These are phyloP conservation scores for Diophrys sp. DNA, from an alignment of 73 alveolate species.

Conservation along the genomic window DNA sequence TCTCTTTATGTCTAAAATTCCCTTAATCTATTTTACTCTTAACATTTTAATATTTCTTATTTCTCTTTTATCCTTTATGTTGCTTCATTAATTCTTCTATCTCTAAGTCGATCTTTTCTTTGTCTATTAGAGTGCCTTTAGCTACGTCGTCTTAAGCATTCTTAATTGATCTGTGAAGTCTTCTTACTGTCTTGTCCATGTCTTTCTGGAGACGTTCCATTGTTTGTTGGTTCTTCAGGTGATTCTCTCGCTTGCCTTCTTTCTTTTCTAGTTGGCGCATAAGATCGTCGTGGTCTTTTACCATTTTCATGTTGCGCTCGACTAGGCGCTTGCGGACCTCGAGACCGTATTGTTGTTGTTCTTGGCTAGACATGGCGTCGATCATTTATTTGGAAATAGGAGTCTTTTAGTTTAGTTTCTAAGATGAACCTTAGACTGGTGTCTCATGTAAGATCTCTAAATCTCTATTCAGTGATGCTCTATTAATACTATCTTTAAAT, in stretches of 20 bases:
- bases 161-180: not conserved
- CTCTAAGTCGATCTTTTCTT: not conserved
- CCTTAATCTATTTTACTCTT: not conserved
- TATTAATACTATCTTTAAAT: too few species aligned
- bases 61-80: not conserved
- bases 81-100: not conserved
- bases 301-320: not conserved
- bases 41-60: not conserved
- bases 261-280: not conserved
- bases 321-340: not conserved
- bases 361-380: not conserved
- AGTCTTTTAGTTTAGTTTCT: not conserved
- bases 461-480: too few species aligned
- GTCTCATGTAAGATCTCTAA: too few species aligned
- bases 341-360: not conserved
- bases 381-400: not conserved
- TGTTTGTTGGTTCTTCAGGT: not conserved
- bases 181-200: not conserved
- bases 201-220: not conserved
- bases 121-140: not conserved
- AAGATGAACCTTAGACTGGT: too few species aligned
- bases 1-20: not conserved
- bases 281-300: not conserved
- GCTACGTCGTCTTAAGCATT: not conserved
- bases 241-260: not conserved